Base-by-base conservation (phyloP, 257 asterid genomes). In the Linaria vulgaris region DNA sequence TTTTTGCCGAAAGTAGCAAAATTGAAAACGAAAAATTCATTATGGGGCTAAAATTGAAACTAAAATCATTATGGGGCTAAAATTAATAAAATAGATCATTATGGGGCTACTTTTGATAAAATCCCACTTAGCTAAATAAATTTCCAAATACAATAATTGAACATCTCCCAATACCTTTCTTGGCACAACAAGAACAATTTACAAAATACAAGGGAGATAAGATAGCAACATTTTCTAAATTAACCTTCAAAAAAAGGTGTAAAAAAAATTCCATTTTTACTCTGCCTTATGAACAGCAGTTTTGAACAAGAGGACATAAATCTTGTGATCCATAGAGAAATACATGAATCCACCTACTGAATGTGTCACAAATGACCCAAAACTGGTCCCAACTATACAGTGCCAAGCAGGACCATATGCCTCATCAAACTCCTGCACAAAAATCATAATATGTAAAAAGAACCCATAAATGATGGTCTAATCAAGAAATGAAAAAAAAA, bases 341-440 rank as follows among this genome's bases (percentile, higher is more conserved):
- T 88, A 88, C 76, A 88, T 79, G 74, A 88, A 88, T 0, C 96
- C 96, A 66, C 96, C 96, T 9, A 85, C 88, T 61, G 96, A 88
- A 59, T 88, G 91, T 17, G 96, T 88, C 20, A 88, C 96, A 75
- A 88, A 88, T 65, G 96, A 88, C 34, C 96, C 96, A 79, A 88
- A 88, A 81, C 91, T 76, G 52, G 85, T 79, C 82, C 96, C 96
- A 23, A 88, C 91, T 23, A 88, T 83, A 63, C 96, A 88, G 66
- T 88, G 96, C 96, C 96, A 88, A 70, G 94, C 96, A 64, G 95
- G 95, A 59, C 95, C 94, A 85, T 84, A 87, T 57, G 68, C 85
- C 79, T 83, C 90, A 82, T 87, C 95, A 77, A 87, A 87, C 74
- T 85, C 95, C 95, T 87, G 77, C 80, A 78, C n/a, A 63, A 59